These are phyloP conservation scores for Sapria himalayana DNA, from an alignment of 345 rosid species.

Conservation along the genomic window DNA sequence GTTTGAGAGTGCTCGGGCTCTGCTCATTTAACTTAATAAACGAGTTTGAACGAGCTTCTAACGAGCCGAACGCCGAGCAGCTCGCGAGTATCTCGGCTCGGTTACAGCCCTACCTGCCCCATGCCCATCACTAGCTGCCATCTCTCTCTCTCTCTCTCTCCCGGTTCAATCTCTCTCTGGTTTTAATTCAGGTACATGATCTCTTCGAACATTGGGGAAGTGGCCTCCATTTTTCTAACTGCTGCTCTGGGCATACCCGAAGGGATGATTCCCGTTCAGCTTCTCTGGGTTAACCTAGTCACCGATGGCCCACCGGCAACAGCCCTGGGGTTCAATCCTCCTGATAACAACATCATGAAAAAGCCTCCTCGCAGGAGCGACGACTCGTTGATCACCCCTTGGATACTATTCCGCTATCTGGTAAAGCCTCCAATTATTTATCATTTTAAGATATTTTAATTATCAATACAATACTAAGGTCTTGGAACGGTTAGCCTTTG, in stretches of 20 bases:
- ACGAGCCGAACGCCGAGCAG: too few relatives aligned
- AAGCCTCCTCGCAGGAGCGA: constrained; percentile 88
- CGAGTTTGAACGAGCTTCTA: too few relatives aligned
- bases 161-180: neutral
- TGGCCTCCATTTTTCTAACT: constrained; percentile 80
- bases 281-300: constrained; percentile 97
- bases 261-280: constrained; percentile 98
- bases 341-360: constrained; percentile 81
- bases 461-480: too few relatives aligned
- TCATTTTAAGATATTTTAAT: too few relatives aligned
- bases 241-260: constrained; percentile 98
- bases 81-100: too few relatives aligned
- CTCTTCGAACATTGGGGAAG: constrained; percentile 96
- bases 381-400: constrained; percentile 71
- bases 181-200: constrained; percentile 69
- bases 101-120: too few relatives aligned
- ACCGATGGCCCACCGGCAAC: constrained; percentile 99
- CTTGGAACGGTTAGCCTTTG: too few relatives aligned
- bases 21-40: too few relatives aligned
- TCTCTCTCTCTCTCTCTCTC: too few relatives aligned
- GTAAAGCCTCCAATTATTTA: too few relatives aligned
- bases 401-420: constrained; percentile 98
- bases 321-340: constrained; percentile 91
- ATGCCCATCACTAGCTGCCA: too few relatives aligned
- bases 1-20: too few relatives aligned